Evolutionary conservation across 2,329 filamentous ascomycete genomes (phyloP), one percentile per base, ranked within the genome.

Genomic region (Ceratocystis colombiana): DNA sequence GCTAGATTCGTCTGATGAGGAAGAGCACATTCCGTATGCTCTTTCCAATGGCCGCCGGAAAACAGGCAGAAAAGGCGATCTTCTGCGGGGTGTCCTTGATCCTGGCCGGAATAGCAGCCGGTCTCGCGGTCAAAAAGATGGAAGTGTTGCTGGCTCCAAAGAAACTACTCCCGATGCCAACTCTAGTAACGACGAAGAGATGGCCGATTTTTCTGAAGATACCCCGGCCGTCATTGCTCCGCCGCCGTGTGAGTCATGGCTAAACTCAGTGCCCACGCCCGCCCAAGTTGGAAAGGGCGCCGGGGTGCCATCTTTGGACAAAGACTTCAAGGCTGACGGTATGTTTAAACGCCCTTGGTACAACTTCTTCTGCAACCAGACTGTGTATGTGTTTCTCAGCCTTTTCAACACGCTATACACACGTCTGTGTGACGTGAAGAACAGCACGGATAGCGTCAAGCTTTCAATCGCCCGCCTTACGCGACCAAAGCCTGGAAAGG

Each of bases 341-440:
- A 86, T 89, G 67, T 96, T 94, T 76, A 82, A 82, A 70, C 88
- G 92, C 61, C 85, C 86, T 10, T 86, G 84, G 76, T 96, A 90
- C 78, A 93, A 93, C 73, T 85, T 97, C 73, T 99, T 95, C 78
- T 88, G 87, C 74, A 97, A 96, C 74, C 84, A 90, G 71, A 90
- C 88, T 2, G 87, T 99, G 68, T 96, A 91, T 73, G 92, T 94
- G 76, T 97, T 99, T 80, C 88, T 99, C 78, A 89, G 88, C 71
- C 87, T 96, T 68, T 94, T 99, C 74, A 86, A 96, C 73, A 88
- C 88, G n/a, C 79, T 99, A 4, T 97, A 96, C 76, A 84, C 86
- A 72, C 86, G 94, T 50, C 81, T 99, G 15, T 80, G 88, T 69
- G 88, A 88, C 68, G 85, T 97, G 75, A 97, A 97, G 78, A 81